Evolutionary conservation across 345 rosid species (phyloP).

Genomic region (Clarkia xantiana): DNA sequence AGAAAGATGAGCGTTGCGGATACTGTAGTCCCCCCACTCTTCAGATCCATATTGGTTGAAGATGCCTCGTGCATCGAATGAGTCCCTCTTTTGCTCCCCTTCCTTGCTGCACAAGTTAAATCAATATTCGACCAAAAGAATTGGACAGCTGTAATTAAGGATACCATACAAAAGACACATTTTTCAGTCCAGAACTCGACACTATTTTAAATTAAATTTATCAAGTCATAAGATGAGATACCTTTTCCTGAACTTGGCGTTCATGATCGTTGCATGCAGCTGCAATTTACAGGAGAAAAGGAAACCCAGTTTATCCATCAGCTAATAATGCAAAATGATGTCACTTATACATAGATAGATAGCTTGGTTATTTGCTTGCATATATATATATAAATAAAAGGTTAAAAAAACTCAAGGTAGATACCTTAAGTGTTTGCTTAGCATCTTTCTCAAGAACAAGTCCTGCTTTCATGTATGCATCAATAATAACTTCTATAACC

Average conservation of each 20-base stretch:
- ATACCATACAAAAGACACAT: no score
- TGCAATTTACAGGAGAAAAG: constrained; percentile 17
- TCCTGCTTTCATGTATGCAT: constrained; percentile 74
- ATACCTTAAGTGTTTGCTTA: constrained; percentile 54
- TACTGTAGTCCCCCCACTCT: constrained; percentile 78
- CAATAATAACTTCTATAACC: constrained; percentile 53
- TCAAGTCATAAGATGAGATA: constrained; percentile 5
- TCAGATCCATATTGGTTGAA: constrained; percentile 46
- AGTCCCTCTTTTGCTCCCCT: constrained; percentile 18
- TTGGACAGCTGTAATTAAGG: not conserved
- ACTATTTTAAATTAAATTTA: not conserved
- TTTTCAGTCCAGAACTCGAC: no score
- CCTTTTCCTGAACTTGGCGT: constrained; percentile 58
- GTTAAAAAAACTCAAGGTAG: not conserved
- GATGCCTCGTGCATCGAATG: constrained; percentile 62
- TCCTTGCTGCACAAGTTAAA: constrained; percentile 24
- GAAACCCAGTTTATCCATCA: no score
- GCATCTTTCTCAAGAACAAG: constrained; percentile 75
- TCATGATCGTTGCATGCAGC: constrained; percentile 88
- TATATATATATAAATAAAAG: not conserved
- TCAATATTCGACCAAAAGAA: not conserved
- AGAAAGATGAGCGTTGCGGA: constrained; percentile 88
- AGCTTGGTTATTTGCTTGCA: not conserved
- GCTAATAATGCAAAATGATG: no score
- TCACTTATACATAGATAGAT: no score